A percentile compares a stretch with the other conserved stretches of the same genome.
Conservation (phyloP, 2,329 filamentous ascomycete genomes). For the Fusarium proliferatum region DNA sequence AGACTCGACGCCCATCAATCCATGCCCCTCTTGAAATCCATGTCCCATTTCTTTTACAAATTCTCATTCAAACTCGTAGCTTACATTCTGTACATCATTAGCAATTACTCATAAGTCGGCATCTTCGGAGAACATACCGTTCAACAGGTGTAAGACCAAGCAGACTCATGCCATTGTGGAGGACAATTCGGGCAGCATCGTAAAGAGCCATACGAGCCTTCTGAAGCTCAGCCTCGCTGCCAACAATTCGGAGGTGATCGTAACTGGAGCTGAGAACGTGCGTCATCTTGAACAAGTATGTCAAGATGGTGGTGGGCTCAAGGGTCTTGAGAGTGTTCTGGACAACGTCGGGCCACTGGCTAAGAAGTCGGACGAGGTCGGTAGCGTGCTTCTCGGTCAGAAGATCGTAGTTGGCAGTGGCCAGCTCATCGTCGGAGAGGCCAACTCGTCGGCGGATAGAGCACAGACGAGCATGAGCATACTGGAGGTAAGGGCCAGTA, state of each 20-base stretch:
- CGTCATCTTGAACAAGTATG: slow-evolving; percentile 87
- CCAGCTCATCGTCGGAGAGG: slow-evolving; percentile 67
- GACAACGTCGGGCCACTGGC: slow-evolving; percentile 87
- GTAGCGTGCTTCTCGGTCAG: slow-evolving; percentile 78
- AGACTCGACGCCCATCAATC: slow-evolving; percentile 16
- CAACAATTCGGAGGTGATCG: slow-evolving; percentile 84
- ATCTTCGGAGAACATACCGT: slow-evolving; percentile 43
- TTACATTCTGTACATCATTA: slow-evolving; percentile 44
- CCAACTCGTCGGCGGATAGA: slow-evolving; percentile 69
- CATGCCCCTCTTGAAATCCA: slow-evolving; percentile 3
- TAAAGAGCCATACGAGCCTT: slow-evolving; percentile 78
- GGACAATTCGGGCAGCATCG: slow-evolving; percentile 77
- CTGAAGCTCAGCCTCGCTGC: slow-evolving; percentile 78
- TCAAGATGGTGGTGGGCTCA: slow-evolving; percentile 70
- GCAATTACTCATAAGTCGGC: not conserved
- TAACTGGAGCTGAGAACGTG: slow-evolving; percentile 84
- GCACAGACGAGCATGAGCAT: slow-evolving; percentile 79
- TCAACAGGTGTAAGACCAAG: slow-evolving; percentile 83
- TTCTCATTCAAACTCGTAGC: not conserved
- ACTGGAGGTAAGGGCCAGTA: slow-evolving; percentile 87
- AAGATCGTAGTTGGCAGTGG: slow-evolving; percentile 72
- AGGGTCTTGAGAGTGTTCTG: slow-evolving; percentile 86
- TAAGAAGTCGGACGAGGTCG: slow-evolving; percentile 79
- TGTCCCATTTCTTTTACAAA: slow-evolving; percentile 2
- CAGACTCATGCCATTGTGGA: slow-evolving; percentile 85